Base-by-base conservation (phyloP, 192 early-diverging fungal species). In the Pecoramyces ruminantium region DNA sequence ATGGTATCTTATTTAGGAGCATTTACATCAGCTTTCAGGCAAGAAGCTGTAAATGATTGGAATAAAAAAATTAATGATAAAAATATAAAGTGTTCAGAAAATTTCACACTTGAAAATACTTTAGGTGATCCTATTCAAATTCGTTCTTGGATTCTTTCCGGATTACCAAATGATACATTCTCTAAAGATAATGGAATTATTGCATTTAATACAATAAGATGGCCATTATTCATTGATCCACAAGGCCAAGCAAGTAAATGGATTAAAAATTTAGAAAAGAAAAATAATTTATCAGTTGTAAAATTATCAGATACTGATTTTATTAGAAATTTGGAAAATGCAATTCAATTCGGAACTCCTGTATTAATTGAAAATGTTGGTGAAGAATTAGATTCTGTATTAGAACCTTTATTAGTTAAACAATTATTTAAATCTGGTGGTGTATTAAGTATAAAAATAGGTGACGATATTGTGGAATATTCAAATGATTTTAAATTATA, bases 171-270 rank as follows among this genome's bases (percentile, higher is more conserved):
- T 78, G 90, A 91, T 77, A 85, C 78, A 67, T 91, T 91, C 82
- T 91, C 90, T 0, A 81, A 82, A 28, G 90, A 91, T 81, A 91
- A 91, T 78, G 90, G 90, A 17, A 91, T 91, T 78, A 90, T 91
- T 29, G 78, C 90, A 0, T 83, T 85, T 14, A 91, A 87, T 34
- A 86, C 90, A 0, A 83, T 89, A 27, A 84, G 90, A 28, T 91
- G 90, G 90, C 90, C 90, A 28, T 81, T 91, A 18, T 90, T 90
- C 79, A 88, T 90, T 78, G 89, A 90, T 81, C 89, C 89, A 17
- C 89, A 91, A 80, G 90, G 89, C 3, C 90, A 91, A 82, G 90
- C 90, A 40, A 91, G 91, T 84, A 91, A 91, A 78, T 91, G 90
- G 90, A 84, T 91, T 77, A 91, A 90, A 80, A 91, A 90, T 81